Evolutionary conservation across 1,284 basidiomycete species (phyloP).

Genomic region (Acaromyces ingoldii): DNA sequence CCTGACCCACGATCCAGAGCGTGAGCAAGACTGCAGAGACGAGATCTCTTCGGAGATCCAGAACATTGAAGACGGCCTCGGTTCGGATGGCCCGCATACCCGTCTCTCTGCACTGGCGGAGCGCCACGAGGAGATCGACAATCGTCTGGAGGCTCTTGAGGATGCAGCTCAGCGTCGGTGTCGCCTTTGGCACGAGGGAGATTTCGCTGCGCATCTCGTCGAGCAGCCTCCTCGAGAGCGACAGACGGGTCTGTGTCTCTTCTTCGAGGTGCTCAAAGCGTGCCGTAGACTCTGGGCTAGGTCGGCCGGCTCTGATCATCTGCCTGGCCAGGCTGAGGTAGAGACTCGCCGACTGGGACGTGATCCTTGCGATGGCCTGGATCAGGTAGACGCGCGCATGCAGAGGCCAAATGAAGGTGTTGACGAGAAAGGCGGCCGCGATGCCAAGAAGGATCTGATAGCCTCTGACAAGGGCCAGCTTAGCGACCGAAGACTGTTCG

Average conservation of each 20-base stretch:
- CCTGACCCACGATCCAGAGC: conserved; percentile 54
- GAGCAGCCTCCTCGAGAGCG: conserved; percentile 51
- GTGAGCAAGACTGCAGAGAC: conserved; percentile 54
- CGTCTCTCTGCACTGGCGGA: conserved; percentile 53
- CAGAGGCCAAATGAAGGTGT: conserved; percentile 40
- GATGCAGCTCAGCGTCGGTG: conserved; percentile 52
- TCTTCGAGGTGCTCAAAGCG: conserved; percentile 34
- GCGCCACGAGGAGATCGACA: conserved; percentile 52
- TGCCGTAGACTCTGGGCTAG: conserved; percentile 16
- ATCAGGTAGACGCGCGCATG: conserved; percentile 39
- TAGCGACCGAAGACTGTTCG: conserved; percentile 1
- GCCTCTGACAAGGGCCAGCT: conserved; percentile 30
- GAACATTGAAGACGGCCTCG: conserved; percentile 54
- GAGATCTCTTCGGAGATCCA: conserved; percentile 54
- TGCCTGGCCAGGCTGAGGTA: conserved; percentile 43
- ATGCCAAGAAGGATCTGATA: conserved; percentile 46
- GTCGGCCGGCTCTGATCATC: conserved; percentile 26
- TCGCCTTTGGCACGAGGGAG: conserved; percentile 55
- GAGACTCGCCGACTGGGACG: conserved; percentile 26
- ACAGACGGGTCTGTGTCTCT: conserved; percentile 48
- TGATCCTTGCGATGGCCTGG: conserved; percentile 21
- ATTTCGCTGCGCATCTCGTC: conserved; percentile 50
- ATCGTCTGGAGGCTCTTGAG: conserved; percentile 52
- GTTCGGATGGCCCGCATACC: conserved; percentile 42
- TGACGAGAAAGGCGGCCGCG: conserved; percentile 38